Conservation (phyloP, 2,329 filamentous ascomycete species). For the Beauveria asiatica region DNA sequence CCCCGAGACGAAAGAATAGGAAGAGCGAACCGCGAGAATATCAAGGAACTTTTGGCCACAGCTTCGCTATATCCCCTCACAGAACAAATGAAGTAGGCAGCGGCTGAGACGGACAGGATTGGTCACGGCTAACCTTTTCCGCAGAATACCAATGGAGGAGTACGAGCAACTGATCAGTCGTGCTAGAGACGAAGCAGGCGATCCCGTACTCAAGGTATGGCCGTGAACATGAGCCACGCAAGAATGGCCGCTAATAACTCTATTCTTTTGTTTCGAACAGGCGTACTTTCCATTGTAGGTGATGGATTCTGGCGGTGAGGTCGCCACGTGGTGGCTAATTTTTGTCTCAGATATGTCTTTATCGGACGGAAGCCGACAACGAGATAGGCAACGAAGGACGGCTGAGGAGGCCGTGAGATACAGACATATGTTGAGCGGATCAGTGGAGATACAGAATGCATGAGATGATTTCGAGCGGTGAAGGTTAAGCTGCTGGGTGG, state of each 20-base stretch:
- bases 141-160: slow-evolving; percentile 48
- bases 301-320: background rate
- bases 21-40: slow-evolving; percentile 42
- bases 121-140: slow-evolving; percentile 10
- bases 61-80: slow-evolving; percentile 50
- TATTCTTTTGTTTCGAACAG: slow-evolving; percentile 22
- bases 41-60: slow-evolving; percentile 45
- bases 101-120: background rate
- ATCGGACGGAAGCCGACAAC: slow-evolving; percentile 47
- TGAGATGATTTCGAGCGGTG: no score
- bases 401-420: background rate
- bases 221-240: background rate
- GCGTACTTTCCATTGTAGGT: slow-evolving; percentile 55
- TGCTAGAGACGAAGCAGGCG: slow-evolving; percentile 44
- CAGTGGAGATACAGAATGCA: background rate
- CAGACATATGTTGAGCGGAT: background rate
- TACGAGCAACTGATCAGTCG: slow-evolving; percentile 49
- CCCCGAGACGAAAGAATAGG: slow-evolving; percentile 45
- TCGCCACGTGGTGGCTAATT: background rate
- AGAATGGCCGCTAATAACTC: background rate
- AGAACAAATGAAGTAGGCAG: slow-evolving; percentile 36
- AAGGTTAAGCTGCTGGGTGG: background rate
- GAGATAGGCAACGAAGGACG: background rate
- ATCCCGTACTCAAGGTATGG: slow-evolving; percentile 46
- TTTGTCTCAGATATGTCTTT: slow-evolving; percentile 45